Base-by-base conservation (phyloP, 768 basidiomycete species). In the Gautieria morchelliformis region DNA sequence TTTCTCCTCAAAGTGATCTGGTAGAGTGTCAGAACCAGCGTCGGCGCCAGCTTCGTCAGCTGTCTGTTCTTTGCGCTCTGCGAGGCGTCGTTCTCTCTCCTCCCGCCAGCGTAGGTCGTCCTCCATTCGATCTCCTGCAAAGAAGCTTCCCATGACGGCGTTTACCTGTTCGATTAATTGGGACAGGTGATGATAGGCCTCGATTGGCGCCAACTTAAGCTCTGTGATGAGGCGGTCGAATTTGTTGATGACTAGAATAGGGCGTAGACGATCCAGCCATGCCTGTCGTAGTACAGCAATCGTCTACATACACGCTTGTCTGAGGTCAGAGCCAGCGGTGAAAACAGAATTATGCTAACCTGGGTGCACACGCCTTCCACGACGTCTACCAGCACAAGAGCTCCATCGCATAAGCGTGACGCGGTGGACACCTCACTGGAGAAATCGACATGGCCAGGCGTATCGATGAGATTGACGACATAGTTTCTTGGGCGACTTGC, bases 281-380 rank as follows among this genome's bases (percentile, higher is more conserved):
- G 94, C 93, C 75, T 98, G 94, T 42, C 92, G 80, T 2, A 99
- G 79, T 15, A 99, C 96, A 9, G 95, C 83, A 61, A 97, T 89
- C 0, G 96, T 98, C 93, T 97, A 64, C 53, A 40, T 54, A 30
- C 32, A 47, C 27, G 20, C 57, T 60, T 12, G 39, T 20, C 55
- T 46, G 44, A 59, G 27, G 27, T 30, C 40, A 52, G 22, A 52
- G 56, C 33, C 19, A 15, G 37, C 20, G 32, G 40, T 14, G 40
- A 35, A 42, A 32, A 17, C 35, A 46, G 22, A 27, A n/a, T 37
- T 9, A 7, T 15, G 68, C 81, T 64, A 63, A 87, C 94, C 76
- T 98, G 96, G 1, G 95, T 98, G 69, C 93, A 97, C 20, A 99
- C 96, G 12, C 96, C 96, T 72, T 98, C 96, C 1, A 97, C 92